Evolutionary conservation across 2,329 filamentous ascomycete genomes (phyloP).

Genomic region (Tolypocladium tropicale): DNA sequence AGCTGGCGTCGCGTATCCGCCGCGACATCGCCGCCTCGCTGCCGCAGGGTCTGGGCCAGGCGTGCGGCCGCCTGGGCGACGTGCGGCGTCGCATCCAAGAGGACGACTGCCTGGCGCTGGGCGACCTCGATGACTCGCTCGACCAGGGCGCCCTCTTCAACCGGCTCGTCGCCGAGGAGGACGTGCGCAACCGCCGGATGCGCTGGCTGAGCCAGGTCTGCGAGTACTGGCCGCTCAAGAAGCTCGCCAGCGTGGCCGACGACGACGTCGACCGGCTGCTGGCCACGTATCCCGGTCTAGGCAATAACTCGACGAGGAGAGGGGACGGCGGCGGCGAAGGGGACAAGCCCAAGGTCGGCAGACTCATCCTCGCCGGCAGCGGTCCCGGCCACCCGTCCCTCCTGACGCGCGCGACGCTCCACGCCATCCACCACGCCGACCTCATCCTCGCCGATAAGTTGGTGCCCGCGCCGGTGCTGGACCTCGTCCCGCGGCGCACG

Average conservation of each 20-base stretch:
- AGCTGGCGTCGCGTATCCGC: slow-evolving; percentile 79
- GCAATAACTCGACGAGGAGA: slow-evolving; percentile 11
- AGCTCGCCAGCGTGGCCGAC: slow-evolving; percentile 70
- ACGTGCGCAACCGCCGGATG: slow-evolving; percentile 70
- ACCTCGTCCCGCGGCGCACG: slow-evolving; percentile 82
- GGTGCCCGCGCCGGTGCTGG: slow-evolving; percentile 73
- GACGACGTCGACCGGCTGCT: slow-evolving; percentile 69
- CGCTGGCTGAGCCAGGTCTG: slow-evolving; percentile 93
- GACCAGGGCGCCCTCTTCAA: slow-evolving; percentile 82
- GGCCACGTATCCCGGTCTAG: slow-evolving; percentile 49
- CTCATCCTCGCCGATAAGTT: slow-evolving; percentile 81
- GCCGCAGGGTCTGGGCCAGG: slow-evolving; percentile 62
- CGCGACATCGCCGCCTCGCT: slow-evolving; percentile 77
- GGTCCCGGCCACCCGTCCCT: slow-evolving; percentile 90
- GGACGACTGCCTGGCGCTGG: slow-evolving; percentile 45
- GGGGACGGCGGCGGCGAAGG: slow-evolving; percentile 7
- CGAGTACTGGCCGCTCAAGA: slow-evolving; percentile 92
- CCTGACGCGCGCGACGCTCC: slow-evolving; percentile 71
- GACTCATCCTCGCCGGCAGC: slow-evolving; percentile 80
- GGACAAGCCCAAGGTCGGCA: slow-evolving; percentile 36
- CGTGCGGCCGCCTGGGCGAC: slow-evolving; percentile 68
- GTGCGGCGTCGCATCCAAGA: slow-evolving; percentile 63
- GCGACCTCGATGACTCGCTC: slow-evolving; percentile 45
- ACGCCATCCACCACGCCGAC: slow-evolving; percentile 64
- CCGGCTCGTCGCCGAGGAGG: slow-evolving; percentile 63